A percentile compares a stretch with the other conserved stretches of the same genome.
Conservation (phyloP, 2,329 filamentous ascomycete genomes). For the Hymenoscyphus albidus region DNA sequence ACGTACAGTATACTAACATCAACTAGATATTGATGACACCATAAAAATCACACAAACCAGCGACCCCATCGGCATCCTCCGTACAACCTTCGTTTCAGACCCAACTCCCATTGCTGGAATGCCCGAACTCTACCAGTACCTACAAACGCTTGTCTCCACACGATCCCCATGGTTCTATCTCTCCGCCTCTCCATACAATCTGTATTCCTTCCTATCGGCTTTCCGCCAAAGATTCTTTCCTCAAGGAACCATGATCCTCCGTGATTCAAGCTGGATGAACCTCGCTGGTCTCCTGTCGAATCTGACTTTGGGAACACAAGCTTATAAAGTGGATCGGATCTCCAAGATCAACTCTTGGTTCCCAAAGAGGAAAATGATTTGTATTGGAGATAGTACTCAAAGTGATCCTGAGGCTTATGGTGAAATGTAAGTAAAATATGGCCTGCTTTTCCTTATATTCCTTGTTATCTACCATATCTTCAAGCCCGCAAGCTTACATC, state of each 20-base stretch:
- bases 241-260: conserved; percentile 74
- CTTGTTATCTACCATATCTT: neutral
- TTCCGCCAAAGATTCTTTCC: conserved; percentile 73
- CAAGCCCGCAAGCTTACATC: neutral
- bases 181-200: conserved; percentile 88
- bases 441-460: neutral
- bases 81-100: conserved; percentile 76
- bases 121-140: conserved; percentile 73
- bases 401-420: conserved; percentile 88
- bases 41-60: conserved; percentile 88
- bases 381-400: conserved; percentile 88
- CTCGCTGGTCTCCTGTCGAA: conserved; percentile 74
- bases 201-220: conserved; percentile 78
- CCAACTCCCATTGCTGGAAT: conserved; percentile 72
- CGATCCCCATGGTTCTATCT: conserved; percentile 86
- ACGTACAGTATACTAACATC: conserved; percentile 17
- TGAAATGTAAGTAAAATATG: conserved; percentile 55
- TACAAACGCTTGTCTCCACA: conserved; percentile 51
- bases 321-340: conserved; percentile 82
- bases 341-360: conserved; percentile 75
- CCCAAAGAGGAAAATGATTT: conserved; percentile 73
- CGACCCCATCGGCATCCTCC: conserved; percentile 74
- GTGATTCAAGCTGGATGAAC: conserved; percentile 83
- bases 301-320: conserved; percentile 74
- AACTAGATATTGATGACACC: conserved; percentile 82